A percentile compares a stretch with the other conserved stretches of the same genome.
phyloP scores from a whole-genome alignment of 345 rosid genomes.

The Raphanus raphanistrum region DNA sequence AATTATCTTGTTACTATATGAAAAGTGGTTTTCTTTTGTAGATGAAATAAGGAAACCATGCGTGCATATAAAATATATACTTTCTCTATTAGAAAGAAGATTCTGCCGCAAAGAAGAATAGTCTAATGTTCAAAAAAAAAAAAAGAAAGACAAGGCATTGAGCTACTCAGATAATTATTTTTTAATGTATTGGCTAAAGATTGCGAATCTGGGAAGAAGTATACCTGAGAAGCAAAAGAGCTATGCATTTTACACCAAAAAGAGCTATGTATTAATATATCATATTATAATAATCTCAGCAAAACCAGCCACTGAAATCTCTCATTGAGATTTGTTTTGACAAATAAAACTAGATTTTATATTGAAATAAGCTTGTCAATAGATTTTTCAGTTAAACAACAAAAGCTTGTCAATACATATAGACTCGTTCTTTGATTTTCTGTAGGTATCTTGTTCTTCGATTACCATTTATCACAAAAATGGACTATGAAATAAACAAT shows the following conservation, averaged over 20 bases:
- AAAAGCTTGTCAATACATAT: neutral
- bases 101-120: slow-evolving; percentile 1
- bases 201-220: neutral
- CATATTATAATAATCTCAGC: neutral
- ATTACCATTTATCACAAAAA: neutral
- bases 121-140: too few relatives aligned
- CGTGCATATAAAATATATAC: neutral
- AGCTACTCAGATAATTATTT: neutral
- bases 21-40: neutral
- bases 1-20: neutral
- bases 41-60: neutral
- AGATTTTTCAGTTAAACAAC: neutral
- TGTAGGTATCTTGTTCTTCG: neutral
- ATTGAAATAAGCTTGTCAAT: neutral
- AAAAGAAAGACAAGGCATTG: neutral
- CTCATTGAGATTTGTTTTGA: neutral
- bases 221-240: neutral
- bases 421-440: slow-evolving; percentile 8
- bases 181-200: neutral
- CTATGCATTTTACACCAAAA: neutral
- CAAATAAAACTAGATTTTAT: neutral
- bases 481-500: neutral
- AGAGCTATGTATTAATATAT: neutral
- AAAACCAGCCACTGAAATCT: slow-evolving; percentile 7
- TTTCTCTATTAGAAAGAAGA: neutral